A percentile compares a stretch with the other conserved stretches of the same genome.
Evolutionary conservation across 1,284 basidiomycete genomes (phyloP).

Genomic region (Ganoderma lucidum): DNA sequence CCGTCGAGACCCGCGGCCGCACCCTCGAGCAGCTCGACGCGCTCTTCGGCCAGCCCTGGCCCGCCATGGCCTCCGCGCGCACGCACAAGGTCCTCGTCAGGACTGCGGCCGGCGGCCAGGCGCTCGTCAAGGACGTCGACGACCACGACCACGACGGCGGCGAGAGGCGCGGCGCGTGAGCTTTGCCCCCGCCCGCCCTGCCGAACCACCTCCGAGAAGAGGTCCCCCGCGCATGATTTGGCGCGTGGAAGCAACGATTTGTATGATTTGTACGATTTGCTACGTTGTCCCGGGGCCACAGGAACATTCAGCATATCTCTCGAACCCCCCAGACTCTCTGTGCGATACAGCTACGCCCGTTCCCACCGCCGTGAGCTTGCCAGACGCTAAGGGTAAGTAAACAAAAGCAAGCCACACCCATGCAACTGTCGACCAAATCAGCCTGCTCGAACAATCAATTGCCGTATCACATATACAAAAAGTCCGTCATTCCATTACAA

Average conservation of each 20-base stretch:
- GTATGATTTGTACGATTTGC: background rate
- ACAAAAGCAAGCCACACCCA: no score
- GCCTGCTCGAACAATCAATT: no score
- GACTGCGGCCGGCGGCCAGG: no score
- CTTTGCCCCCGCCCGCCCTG: background rate
- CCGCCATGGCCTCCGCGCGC: conserved; percentile 19
- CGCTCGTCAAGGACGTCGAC: conserved; percentile 13
- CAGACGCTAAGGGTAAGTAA: no score
- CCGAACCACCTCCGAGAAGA: background rate
- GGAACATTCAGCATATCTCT: background rate
- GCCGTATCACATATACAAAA: no score
- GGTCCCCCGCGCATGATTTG: background rate
- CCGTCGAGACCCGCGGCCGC: conserved; percentile 23
- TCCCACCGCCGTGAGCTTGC: no score
- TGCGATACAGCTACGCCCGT: no score
- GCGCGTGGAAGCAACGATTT: background rate
- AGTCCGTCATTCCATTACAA: no score
- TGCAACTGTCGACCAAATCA: no score
- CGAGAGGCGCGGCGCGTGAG: background rate
- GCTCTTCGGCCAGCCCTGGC: conserved; percentile 21
- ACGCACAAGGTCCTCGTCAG: conserved; percentile 13
- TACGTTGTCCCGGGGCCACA: background rate
- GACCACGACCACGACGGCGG: no score
- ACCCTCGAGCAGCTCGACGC: conserved; percentile 26
- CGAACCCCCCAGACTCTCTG: no score